A percentile compares a stretch with the other conserved stretches of the same genome.
Conservation (phyloP, 805 yeast species). For the Candida corydali region DNA sequence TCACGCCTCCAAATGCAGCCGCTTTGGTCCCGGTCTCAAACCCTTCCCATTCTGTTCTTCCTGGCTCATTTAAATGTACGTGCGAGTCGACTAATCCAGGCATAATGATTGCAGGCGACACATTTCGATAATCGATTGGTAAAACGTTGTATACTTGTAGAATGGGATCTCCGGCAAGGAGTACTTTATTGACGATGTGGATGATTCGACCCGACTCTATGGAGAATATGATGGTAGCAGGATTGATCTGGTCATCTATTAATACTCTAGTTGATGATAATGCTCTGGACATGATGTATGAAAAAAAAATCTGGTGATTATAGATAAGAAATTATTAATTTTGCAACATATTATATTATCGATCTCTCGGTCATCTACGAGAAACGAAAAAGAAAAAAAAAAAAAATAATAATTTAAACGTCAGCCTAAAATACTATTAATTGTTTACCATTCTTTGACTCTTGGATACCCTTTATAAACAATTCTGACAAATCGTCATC, state of each 20-base stretch:
- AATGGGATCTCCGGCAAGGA: conserved; percentile 35
- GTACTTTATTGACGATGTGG: conserved; percentile 36
- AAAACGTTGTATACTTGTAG: conserved; percentile 40
- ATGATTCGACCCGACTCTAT: conserved; percentile 49
- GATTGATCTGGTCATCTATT: conserved; percentile 38
- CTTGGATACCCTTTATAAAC: conserved; percentile 26
- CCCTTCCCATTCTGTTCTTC: conserved; percentile 99
- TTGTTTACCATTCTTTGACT: conserved; percentile 38
- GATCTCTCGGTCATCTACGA: conserved; percentile 1
- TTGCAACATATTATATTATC: too few relatives aligned
- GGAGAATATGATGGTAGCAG: conserved; percentile 68
- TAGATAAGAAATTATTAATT: too few relatives aligned
- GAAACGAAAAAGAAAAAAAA: too few relatives aligned
- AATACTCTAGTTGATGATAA: conserved; percentile 59
- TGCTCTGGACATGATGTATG: conserved; percentile 52
- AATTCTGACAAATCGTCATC: conserved; percentile 23
- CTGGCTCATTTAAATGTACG: conserved; percentile 94
- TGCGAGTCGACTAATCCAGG: conserved; percentile 95
- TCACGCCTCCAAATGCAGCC: conserved; percentile 94
- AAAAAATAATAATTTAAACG: too few relatives aligned
- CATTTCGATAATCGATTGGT: conserved; percentile 44
- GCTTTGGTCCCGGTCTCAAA: conserved; percentile 94
- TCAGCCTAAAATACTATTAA: conserved; percentile 20
- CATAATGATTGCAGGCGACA: conserved; percentile 61
- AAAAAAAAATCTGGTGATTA: conserved; percentile 1